These are phyloP conservation scores for Tilletia walkeri DNA, from an alignment of 1,284 basidiomycete species.

Conservation along the genomic window DNA sequence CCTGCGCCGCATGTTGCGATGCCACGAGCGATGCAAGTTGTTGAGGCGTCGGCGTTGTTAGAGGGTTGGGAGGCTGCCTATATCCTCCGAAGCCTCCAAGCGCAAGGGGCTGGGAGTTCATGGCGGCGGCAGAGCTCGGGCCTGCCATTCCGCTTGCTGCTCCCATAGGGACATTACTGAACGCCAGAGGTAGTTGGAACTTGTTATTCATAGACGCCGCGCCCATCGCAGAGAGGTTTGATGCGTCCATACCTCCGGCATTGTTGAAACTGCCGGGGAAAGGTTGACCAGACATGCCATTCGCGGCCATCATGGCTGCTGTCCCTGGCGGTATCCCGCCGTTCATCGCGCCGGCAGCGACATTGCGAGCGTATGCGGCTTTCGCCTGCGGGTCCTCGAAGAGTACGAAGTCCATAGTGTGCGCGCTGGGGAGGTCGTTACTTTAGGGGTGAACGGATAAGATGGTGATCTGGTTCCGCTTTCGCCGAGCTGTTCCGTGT, in stretches of 20 bases:
- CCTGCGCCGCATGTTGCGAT: not conserved
- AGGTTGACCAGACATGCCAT: no score
- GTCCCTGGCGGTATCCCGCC: not conserved
- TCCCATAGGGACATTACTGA: no score
- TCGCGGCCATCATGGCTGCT: not conserved
- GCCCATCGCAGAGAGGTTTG: no score
- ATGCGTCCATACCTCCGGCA: not conserved
- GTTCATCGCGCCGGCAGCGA: not conserved
- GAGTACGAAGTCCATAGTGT: conserved; percentile 12
- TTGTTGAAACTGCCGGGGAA: not conserved
- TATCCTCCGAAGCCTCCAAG: conserved; percentile 5
- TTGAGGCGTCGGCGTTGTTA: not conserved
- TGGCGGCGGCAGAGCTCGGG: not conserved
- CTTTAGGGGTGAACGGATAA: not conserved
- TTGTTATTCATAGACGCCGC: not conserved
- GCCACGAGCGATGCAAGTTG: conserved; percentile 1
- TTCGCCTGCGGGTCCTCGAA: not conserved
- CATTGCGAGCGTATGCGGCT: not conserved
- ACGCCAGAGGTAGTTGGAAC: not conserved
- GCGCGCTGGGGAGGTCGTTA: not conserved
- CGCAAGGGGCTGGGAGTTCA: not conserved
- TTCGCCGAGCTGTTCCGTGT: no score
- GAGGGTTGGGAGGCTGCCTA: not conserved
- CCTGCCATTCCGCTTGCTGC: not conserved
- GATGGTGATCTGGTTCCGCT: no score